These are phyloP conservation scores for Rosa lucieae DNA, from an alignment of 306 rosid genomes.

Conservation along the genomic window DNA sequence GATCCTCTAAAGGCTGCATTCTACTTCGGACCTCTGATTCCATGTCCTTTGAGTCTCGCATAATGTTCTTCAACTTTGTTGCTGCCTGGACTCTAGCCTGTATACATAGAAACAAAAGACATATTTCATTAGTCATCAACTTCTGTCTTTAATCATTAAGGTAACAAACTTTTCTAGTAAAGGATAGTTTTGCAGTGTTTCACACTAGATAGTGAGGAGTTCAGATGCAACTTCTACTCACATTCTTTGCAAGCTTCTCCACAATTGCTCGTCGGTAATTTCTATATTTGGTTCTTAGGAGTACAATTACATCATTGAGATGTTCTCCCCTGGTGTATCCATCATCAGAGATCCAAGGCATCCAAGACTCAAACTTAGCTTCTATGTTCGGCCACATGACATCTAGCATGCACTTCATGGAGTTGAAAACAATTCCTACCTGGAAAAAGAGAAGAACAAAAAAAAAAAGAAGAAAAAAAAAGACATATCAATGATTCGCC, in stretches of 20 bases:
- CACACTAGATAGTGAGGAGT: neutral
- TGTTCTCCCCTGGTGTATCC: slow-evolving; percentile 23
- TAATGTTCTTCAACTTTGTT: slow-evolving; percentile 40
- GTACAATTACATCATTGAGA: slow-evolving; percentile 26
- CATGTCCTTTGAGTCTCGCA: slow-evolving; percentile 23
- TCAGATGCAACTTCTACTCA: slow-evolving; percentile 5
- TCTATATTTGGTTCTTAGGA: slow-evolving; percentile 34
- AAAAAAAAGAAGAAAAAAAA: neutral
- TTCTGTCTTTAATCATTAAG: neutral
- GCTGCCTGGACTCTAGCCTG: slow-evolving; percentile 31
- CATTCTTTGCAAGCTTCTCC: slow-evolving; percentile 38
- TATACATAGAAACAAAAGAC: neutral
- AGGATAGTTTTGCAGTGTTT: neutral
- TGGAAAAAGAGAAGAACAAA: neutral
- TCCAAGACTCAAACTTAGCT: slow-evolving; percentile 27
- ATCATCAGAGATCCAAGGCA: slow-evolving; percentile 23
- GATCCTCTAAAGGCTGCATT: slow-evolving; percentile 34
- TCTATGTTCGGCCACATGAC: slow-evolving; percentile 37
- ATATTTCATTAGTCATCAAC: neutral
- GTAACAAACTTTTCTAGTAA: neutral
- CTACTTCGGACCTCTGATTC: slow-evolving; percentile 22
- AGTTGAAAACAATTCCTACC: slow-evolving; percentile 35
- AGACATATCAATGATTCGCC: neutral
- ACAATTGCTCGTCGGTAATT: slow-evolving; percentile 33
- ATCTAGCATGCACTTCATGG: slow-evolving; percentile 35